phyloP scores from a whole-genome alignment of 371 early-diverging fungal species.

The Coemansia sp. region DNA sequence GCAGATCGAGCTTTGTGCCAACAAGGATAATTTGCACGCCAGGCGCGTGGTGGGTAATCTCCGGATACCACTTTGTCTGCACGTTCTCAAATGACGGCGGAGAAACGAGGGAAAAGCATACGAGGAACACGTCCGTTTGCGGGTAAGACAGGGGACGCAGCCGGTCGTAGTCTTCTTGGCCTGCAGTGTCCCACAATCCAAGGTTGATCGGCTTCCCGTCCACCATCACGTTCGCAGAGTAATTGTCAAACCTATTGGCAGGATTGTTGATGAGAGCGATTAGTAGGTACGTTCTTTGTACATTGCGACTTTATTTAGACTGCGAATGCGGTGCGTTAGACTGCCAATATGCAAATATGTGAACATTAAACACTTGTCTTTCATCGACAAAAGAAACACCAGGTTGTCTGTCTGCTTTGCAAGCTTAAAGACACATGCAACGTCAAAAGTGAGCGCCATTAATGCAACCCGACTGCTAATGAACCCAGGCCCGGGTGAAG shows the following conservation, averaged over 20 bases:
- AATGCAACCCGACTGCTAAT: not conserved
- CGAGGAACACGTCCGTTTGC: constrained; percentile 89
- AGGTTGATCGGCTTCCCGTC: constrained; percentile 94
- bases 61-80: constrained; percentile 90
- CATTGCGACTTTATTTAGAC: not conserved
- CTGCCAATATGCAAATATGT: no score
- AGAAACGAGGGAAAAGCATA: constrained; percentile 84
- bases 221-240: constrained; percentile 90
- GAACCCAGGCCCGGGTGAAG: no score
- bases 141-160: constrained; percentile 93
- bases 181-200: constrained; percentile 98
- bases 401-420: no score
- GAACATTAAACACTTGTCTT: not conserved
- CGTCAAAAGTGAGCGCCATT: not conserved
- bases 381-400: not conserved
- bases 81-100: constrained; percentile 94
- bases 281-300: not conserved
- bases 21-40: constrained; percentile 94
- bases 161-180: constrained; percentile 97
- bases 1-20: constrained; percentile 98
- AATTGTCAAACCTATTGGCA: constrained; percentile 85
- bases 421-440: no score
- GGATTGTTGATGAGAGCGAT: not conserved
- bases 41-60: constrained; percentile 94
- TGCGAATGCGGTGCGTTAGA: no score